Evolutionary conservation across 2,329 filamentous ascomycete genomes (phyloP).

Genomic region (Paecilomyces fulvus): DNA sequence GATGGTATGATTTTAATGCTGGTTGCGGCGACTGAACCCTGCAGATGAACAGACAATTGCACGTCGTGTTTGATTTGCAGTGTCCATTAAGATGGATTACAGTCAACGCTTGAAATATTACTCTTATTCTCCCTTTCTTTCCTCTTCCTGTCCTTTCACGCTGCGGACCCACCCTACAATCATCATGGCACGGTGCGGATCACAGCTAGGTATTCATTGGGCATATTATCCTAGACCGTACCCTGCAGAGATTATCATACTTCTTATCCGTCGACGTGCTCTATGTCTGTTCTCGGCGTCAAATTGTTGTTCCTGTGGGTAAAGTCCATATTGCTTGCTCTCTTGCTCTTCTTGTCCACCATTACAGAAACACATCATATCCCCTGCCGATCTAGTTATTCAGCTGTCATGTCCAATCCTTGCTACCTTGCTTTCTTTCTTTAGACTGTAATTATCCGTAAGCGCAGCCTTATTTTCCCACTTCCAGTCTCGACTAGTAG

Average conservation of each 20-base stretch:
- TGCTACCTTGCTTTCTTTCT: neutral
- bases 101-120: neutral
- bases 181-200: neutral
- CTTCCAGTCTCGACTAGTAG: neutral
- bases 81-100: neutral
- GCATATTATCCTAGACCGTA: neutral
- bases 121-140: neutral
- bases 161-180: neutral
- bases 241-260: neutral
- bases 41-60: neutral
- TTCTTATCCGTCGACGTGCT: neutral
- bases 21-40: neutral
- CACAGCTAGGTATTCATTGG: neutral
- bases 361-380: neutral
- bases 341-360: neutral
- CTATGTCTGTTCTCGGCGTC: neutral
- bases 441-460: neutral
- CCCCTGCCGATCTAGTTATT: neutral
- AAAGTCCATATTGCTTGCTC: neutral
- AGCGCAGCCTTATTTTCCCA: neutral
- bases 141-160: neutral
- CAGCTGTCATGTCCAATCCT: neutral
- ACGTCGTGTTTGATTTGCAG: neutral
- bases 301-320: neutral
- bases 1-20: conserved; percentile 1